Evolutionary conservation across 345 rosid species (phyloP), one percentile per base, ranked within the genome.

Genomic region (Populus tremula): DNA sequence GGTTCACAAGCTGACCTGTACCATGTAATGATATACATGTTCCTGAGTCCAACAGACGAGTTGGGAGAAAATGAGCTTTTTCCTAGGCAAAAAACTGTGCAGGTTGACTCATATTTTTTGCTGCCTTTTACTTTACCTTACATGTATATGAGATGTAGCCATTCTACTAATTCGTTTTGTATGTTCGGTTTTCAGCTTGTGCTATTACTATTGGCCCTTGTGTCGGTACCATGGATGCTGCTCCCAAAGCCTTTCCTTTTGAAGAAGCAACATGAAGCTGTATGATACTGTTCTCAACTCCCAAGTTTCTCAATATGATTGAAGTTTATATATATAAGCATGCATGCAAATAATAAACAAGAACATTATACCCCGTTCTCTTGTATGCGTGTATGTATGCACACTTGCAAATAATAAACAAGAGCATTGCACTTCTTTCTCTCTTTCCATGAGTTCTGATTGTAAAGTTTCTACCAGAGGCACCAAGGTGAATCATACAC

Each of bases 151-250:
- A 61, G 45, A 39, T 50, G 67, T 69, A 10, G 73, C 18, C 35
- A 23, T 75, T 41, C 6, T 27, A 20, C 63, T 67, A 67, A 64
- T 20, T 74, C 25, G 21, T 82, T 45, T 25, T 43, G 17, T 69
- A 47, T 21, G 23, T 78, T 82, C 61, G 53, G 63, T 71, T 80
- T 75, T 41, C 94, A 96, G 99, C 89, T 86, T 17, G 90, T 87
- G 54, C 85, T 94, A 65, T 88, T 96, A 74, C 80, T 92, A 61
- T 87, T 94, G 64, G 93, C 99, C 74, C 86, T 96, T 79, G 92
- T 96, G 74, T 80, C 99, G 69, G 98, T 96, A 54, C 98, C 98
- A 8, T 94, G 97, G 97, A 96, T 96, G 98, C 87, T 93, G 77
- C 73, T 96, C 77, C 99, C 97, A 74, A 94, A 92, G 90, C 98